phyloP scores from a whole-genome alignment of 768 basidiomycete genomes.

The Tulasnella calospora region DNA sequence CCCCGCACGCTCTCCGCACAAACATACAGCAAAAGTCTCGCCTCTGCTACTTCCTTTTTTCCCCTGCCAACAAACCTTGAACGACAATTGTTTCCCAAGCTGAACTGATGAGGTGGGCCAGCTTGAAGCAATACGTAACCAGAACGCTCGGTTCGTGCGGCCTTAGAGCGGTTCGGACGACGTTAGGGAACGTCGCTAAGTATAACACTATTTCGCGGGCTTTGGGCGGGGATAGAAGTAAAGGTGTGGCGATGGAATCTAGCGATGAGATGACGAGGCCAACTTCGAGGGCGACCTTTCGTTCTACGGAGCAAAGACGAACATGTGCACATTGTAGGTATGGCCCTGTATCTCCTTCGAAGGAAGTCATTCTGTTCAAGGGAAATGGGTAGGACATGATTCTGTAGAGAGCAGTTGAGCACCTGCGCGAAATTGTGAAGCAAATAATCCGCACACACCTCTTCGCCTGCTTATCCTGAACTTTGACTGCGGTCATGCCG shows the following conservation, averaged over 20 bases:
- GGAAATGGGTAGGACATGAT: slow-evolving; percentile 45
- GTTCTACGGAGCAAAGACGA: slow-evolving; percentile 44
- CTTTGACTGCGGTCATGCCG: slow-evolving; percentile 46
- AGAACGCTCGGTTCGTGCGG: slow-evolving; percentile 39
- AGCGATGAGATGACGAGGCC: slow-evolving; percentile 32
- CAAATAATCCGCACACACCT: slow-evolving; percentile 31
- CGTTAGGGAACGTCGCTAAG: slow-evolving; percentile 41
- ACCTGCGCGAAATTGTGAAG: slow-evolving; percentile 18
- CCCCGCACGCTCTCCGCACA: slow-evolving; percentile 42
- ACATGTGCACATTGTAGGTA: slow-evolving; percentile 49
- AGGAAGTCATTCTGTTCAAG: slow-evolving; percentile 44
- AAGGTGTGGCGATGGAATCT: slow-evolving; percentile 35
- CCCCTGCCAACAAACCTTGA: slow-evolving; percentile 30
- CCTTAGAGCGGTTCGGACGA: slow-evolving; percentile 39
- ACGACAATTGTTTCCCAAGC: slow-evolving; percentile 43
- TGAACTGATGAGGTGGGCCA: slow-evolving; percentile 38
- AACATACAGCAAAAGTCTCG: slow-evolving; percentile 43
- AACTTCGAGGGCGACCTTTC: slow-evolving; percentile 36
- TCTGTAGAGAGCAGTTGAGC: slow-evolving; percentile 29
- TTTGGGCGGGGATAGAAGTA: slow-evolving; percentile 39
- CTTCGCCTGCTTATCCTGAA: slow-evolving; percentile 42
- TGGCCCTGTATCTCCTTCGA: slow-evolving; percentile 45
- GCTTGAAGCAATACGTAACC: slow-evolving; percentile 41
- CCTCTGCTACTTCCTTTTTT: slow-evolving; percentile 36
- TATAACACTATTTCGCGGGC: slow-evolving; percentile 42